phyloP scores from a whole-genome alignment of 768 basidiomycete genomes.

The Cubamyces sp. region DNA sequence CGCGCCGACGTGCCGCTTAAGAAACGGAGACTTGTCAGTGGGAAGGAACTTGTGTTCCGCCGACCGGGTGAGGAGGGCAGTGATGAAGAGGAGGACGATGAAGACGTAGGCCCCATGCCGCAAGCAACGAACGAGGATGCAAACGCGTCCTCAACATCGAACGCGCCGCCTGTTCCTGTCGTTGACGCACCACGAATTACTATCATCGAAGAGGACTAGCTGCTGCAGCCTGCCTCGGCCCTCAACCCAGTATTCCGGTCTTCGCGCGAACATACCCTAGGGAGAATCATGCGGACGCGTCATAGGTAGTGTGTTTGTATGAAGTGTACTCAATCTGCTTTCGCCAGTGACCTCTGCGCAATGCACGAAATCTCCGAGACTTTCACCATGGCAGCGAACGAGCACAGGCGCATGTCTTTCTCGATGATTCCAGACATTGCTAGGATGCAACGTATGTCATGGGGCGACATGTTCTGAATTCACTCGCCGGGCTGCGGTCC shows the following conservation, averaged over 20 bases:
- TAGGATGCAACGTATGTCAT: neutral
- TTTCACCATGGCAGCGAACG: neutral
- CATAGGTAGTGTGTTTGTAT: conserved; percentile 12
- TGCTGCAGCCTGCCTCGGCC: conserved; percentile 2
- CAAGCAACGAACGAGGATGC: neutral
- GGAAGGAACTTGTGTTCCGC: conserved; percentile 66
- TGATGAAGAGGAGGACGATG: conserved; percentile 38
- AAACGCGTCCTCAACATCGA: neutral
- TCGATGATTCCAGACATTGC: neutral
- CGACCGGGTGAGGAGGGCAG: conserved; percentile 54
- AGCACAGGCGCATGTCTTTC: neutral
- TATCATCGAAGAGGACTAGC: conserved; percentile 54
- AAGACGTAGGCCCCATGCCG: conserved; percentile 30
- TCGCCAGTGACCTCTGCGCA: conserved; percentile 8
- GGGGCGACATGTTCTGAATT: neutral
- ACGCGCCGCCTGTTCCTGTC: conserved; percentile 29
- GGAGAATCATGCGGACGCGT: conserved; percentile 1
- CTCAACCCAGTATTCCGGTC: neutral
- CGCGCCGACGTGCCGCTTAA: conserved; percentile 55
- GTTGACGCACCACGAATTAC: conserved; percentile 44
- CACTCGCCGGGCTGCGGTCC: neutral
- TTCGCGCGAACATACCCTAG: conserved; percentile 1
- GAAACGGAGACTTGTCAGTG: conserved; percentile 82
- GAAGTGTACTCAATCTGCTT: conserved; percentile 8
- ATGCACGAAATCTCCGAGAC: conserved; percentile 9